Evolutionary conservation across 176 grass and related monocot species (phyloP).

Genomic region (Paspalum vaginatum): DNA sequence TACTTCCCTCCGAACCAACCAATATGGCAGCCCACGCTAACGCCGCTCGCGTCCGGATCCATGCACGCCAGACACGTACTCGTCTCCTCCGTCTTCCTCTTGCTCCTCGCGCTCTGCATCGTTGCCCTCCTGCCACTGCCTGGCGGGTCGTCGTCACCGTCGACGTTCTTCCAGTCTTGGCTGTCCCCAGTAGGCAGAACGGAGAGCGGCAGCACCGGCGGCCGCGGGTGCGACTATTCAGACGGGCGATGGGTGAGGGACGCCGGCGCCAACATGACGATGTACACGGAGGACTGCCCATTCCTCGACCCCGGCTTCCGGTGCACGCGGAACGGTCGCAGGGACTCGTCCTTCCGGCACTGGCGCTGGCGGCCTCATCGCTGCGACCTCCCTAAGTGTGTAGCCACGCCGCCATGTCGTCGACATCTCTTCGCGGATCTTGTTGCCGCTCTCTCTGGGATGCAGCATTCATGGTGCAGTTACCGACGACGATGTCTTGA

Average conservation of each 20-base stretch:
- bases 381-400: conserved; percentile 55
- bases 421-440: not conserved
- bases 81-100: conserved; percentile 27
- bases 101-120: conserved; percentile 26
- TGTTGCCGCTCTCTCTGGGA: not conserved
- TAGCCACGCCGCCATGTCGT: not conserved
- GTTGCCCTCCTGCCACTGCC: not conserved
- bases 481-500: not conserved
- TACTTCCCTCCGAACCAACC: not conserved
- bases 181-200: not conserved
- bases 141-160: not conserved
- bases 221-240: conserved; percentile 43
- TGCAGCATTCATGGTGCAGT: not conserved
- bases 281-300: conserved; percentile 54
- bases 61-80: conserved; percentile 39
- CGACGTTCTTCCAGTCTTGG: conserved; percentile 5
- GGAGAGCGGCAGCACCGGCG: not conserved
- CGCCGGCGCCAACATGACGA: not conserved
- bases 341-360: conserved; percentile 26
- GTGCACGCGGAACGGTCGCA: conserved; percentile 58
- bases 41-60: not conserved
- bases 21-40: not conserved
- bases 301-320: conserved; percentile 74
- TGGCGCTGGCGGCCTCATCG: conserved; percentile 62
- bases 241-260: conserved; percentile 61